Evolutionary conservation across 2,329 filamentous ascomycete species (phyloP).

Genomic region (Cucurbitaria berberidis): DNA sequence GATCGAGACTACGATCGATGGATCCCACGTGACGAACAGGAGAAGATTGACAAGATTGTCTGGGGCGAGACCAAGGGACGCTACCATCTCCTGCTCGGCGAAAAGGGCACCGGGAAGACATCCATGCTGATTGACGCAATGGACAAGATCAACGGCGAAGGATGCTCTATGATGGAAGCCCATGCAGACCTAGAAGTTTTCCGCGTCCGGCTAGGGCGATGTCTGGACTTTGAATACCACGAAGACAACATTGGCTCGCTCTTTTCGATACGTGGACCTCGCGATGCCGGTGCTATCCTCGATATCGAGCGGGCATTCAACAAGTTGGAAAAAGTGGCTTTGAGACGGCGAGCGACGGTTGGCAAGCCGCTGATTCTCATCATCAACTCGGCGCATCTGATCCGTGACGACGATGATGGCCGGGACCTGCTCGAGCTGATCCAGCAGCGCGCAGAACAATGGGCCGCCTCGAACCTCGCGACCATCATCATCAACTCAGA

Average conservation of each 20-base stretch:
- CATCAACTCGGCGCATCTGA: slow-evolving; percentile 90
- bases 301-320: slow-evolving; percentile 98
- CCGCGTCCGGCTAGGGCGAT: slow-evolving; percentile 88
- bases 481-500: slow-evolving; percentile 95
- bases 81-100: slow-evolving; percentile 90
- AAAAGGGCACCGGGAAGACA: slow-evolving; percentile 96
- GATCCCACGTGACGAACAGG: slow-evolving; percentile 84
- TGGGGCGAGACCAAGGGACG: slow-evolving; percentile 75
- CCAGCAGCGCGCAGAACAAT: slow-evolving; percentile 94
- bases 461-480: slow-evolving; percentile 89
- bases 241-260: slow-evolving; percentile 97
- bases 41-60: slow-evolving; percentile 81
- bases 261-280: slow-evolving; percentile 90
- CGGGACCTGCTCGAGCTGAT: slow-evolving; percentile 90
- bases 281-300: slow-evolving; percentile 88
- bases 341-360: slow-evolving; percentile 68
- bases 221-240: slow-evolving; percentile 94
- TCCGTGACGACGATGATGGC: slow-evolving; percentile 92
- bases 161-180: slow-evolving; percentile 93
- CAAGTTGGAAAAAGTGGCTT: slow-evolving; percentile 94
- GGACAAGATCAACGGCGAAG: slow-evolving; percentile 87
- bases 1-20: slow-evolving; percentile 69
- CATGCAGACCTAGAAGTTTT: slow-evolving; percentile 96
- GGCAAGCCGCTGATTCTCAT: slow-evolving; percentile 84
- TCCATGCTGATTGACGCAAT: slow-evolving; percentile 97